Conservation (phyloP, 345 rosid species). For the Capsella bursapastoris region DNA sequence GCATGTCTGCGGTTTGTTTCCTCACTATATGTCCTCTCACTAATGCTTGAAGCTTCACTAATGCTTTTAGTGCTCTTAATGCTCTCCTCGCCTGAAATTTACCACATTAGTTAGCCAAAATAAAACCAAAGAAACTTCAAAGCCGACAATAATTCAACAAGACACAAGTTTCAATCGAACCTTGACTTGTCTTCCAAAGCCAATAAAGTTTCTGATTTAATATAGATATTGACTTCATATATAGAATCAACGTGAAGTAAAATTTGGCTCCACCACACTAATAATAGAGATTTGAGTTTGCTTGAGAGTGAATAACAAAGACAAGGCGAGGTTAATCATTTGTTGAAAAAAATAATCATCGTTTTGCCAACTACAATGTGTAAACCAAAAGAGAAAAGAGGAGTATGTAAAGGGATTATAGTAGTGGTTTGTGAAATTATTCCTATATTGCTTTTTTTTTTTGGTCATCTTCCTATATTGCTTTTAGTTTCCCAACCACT, state of each 20-base stretch:
- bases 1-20: constrained; percentile 79
- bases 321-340: constrained; percentile 17
- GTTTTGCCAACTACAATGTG: background rate
- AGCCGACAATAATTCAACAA: background rate
- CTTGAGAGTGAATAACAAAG: constrained; percentile 15
- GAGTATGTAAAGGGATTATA: background rate
- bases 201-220: background rate
- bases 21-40: constrained; percentile 92
- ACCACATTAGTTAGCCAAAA: constrained; percentile 8
- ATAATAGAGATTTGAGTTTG: constrained; percentile 21
- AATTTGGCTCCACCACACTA: constrained; percentile 30
- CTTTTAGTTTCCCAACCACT: constrained; percentile 43
- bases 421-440: constrained; percentile 30
- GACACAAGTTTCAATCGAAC: background rate
- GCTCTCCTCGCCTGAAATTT: constrained; percentile 80
- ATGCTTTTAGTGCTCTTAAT: constrained; percentile 77
- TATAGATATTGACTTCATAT: background rate
- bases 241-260: background rate
- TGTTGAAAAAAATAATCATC: constrained; percentile 37
- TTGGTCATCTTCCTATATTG: background rate
- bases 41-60: constrained; percentile 92
- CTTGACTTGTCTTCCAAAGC: background rate
- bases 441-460: background rate
- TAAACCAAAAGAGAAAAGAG: background rate
- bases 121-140: background rate